Evolutionary conservation across 208 protist species (phyloP), one percentile per base, ranked within the genome.

Genomic region (Leptomonas seymouri): DNA sequence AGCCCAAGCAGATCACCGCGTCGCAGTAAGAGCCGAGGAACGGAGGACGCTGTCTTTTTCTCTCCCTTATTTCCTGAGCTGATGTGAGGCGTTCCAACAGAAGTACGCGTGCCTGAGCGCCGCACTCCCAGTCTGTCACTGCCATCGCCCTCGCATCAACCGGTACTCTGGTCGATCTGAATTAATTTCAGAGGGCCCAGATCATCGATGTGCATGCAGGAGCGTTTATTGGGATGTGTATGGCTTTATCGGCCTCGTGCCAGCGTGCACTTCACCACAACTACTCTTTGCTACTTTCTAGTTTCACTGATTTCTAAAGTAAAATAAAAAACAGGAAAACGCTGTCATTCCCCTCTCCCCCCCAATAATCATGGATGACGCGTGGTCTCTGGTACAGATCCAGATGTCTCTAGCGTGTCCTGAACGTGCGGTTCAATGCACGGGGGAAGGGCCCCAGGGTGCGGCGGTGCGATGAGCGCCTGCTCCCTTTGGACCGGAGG

Each of bases 1-100:
- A 93, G 74, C 87, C 82, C 49, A 88, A 91, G 80, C 71, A 60
- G 57, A 82, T 82, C 71, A 65, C 63, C 15, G 78, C 74, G 21
- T 82, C 63, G 23, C 68, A 74, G 56, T 74, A 54, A 56, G 7
- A 21, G 55, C 28, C 6, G n/a, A 55, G 36, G 30, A 41, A 39
- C 28, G 53, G 34, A 5, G 31, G 36, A 31, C 7, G 30, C 9
- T 42, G 30, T 70, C 21, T 61, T 18, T 41, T 28, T 23, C 23
- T 27, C 30, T 28, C 3, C 44, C 21, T 2, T 58, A 20, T 27
- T 21, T 48, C 42, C 58, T 36, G 42, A 30, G 15, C 39, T 34
- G 58, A 63, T 11, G 58, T 3, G 44, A 39, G 58, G 58, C 39
- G 58, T 61, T 61, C 34, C 56, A 61, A 48, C 56, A 28, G 56